phyloP scores from a whole-genome alignment of 257 asterid species.

The Fraxinus anomala region DNA sequence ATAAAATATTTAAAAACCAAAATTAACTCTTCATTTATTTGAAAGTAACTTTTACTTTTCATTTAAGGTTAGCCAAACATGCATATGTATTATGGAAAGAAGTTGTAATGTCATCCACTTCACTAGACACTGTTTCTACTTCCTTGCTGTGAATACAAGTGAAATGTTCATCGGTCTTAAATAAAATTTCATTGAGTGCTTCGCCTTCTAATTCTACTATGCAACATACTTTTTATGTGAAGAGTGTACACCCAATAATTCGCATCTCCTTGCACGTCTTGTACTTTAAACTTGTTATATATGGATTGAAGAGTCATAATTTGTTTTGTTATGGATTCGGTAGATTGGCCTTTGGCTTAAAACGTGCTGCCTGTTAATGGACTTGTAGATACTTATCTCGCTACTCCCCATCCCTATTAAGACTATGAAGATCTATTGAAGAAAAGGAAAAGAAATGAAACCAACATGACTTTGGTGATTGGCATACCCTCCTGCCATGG shows the following conservation, averaged over 20 bases:
- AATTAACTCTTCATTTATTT: not conserved
- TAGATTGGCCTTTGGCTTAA: not conserved
- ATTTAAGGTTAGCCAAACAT: not conserved
- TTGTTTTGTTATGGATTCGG: not conserved
- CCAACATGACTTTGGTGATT: not conserved
- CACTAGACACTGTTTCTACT: not conserved
- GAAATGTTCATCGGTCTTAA: not conserved
- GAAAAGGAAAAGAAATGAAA: not conserved
- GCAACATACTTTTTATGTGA: too few relatives aligned
- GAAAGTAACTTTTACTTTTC: not conserved
- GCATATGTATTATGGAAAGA: not conserved
- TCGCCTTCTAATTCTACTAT: not conserved
- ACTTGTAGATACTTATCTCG: not conserved
- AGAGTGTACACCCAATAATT: not conserved
- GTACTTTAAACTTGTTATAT: not conserved
- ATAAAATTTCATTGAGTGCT: not conserved
- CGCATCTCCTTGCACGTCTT: not conserved
- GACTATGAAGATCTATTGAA: not conserved
- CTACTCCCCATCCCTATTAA: not conserved
- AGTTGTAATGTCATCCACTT: not conserved
- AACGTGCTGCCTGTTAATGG: not conserved
- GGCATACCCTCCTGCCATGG: not conserved
- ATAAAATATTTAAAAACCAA: not conserved
- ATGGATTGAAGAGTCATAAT: not conserved
- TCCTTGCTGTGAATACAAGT: not conserved